Evolutionary conservation across 108 stramenopile species (phyloP), one percentile per base, ranked within the genome.

Genomic region (Conticribra weissflogii): DNA sequence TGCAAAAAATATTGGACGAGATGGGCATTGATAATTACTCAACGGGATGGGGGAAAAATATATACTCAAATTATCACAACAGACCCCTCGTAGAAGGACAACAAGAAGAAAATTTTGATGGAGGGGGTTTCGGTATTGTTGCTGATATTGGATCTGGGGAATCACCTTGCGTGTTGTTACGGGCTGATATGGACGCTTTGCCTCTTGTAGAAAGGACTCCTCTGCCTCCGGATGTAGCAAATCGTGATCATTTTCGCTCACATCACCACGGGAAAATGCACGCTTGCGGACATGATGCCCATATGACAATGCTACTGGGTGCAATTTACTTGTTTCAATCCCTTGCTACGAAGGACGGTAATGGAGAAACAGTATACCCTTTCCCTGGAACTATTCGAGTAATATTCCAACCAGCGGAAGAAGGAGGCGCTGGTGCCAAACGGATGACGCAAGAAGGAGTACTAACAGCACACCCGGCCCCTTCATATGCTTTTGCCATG

Each of bases 241-340:
- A 46, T 12, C 15, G 50, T 49, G 59, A 34, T 21, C 9, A 19
- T 9, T 95, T 91, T 62, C 83, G 66, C 48, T 85, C 83, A 3
- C 48, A 48, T 30, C 82, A 75, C 15, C 48, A 68, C 24, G 93
- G 93, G 0, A 68, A 66, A 30, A 96, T 98, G 95, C 97, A 98
- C 69, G 97, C 95, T 2, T 98, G 97, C 71, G 97, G 97, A 16
- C 97, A 98, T 68, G 97, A 98, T 65, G 95, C 88, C 7, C 97
- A 98, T 61, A 92, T 89, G 49, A 84, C 92, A 23, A 90, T 93
- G 89, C 71, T 98, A 3, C 61, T 98, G 68, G 94, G 91, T 31
- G 95, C 97, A 7, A 88, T 90, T 0, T 65, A 79, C 19, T 41
- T 95, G 24, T 28, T 67, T 28, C 66, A 56, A 17, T 67, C 66